Percentiles rank a stretch among this genome's conserved stretches.
phyloP scores from a whole-genome alignment of 2,329 filamentous ascomycete genomes.

The Elsinoe necatrix region DNA sequence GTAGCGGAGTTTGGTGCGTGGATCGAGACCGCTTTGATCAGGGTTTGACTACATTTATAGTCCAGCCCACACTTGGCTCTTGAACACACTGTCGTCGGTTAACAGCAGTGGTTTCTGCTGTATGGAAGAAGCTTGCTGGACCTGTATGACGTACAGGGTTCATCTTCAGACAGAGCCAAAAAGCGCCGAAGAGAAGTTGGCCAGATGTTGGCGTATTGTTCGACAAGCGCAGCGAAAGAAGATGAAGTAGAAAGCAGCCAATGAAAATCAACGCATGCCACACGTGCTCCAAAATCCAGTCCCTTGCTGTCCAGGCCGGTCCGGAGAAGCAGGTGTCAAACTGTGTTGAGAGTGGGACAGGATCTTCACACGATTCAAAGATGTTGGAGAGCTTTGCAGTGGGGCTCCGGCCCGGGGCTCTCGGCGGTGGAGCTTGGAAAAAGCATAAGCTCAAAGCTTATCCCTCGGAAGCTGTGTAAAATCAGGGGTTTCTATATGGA shows the following conservation, averaged over 20 bases:
- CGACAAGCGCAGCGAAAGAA: neutral
- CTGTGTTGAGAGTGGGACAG: neutral
- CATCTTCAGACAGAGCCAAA: neutral
- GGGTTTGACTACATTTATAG: neutral
- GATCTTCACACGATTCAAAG: neutral
- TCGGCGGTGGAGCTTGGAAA: conserved; percentile 2
- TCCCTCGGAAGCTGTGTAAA: too few relatives aligned
- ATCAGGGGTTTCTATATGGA: too few relatives aligned
- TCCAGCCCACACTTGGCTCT: neutral
- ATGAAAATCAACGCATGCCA: neutral
- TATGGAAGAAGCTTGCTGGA: neutral
- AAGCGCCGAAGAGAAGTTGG: neutral
- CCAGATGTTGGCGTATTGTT: neutral
- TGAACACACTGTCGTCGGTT: neutral
- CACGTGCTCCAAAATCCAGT: conserved; percentile 1
- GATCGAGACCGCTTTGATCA: neutral
- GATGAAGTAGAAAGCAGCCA: neutral
- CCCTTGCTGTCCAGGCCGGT: neutral
- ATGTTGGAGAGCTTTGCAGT: neutral
- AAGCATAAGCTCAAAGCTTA: neutral
- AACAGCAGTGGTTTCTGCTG: neutral
- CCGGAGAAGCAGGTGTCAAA: neutral
- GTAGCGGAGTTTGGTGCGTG: neutral
- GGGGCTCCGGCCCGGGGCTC: neutral
- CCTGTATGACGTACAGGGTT: neutral